These are phyloP conservation scores for Trichophyton equinum DNA, from an alignment of 2,329 filamentous ascomycete genomes.

Conservation along the genomic window DNA sequence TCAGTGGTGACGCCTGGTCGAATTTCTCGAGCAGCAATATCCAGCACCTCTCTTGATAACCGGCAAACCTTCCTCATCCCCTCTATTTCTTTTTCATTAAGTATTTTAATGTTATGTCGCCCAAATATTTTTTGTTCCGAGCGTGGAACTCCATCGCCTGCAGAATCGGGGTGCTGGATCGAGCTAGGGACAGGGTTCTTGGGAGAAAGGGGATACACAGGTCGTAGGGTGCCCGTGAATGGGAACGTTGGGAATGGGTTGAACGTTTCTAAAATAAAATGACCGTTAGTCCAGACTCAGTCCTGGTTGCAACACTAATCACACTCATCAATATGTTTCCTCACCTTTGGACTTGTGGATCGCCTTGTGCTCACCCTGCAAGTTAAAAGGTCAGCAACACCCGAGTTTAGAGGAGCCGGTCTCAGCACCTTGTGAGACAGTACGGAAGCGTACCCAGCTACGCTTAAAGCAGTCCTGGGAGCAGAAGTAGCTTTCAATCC, in stretches of 20 bases:
- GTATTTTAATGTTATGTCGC: constrained; percentile 68
- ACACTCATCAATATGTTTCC: constrained; percentile 15
- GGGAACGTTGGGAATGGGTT: constrained; percentile 85
- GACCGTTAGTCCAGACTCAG: constrained; percentile 34
- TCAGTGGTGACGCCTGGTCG: constrained; percentile 93
- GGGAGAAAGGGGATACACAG: constrained; percentile 72
- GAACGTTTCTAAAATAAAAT: constrained; percentile 61
- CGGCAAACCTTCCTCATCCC: constrained; percentile 88
- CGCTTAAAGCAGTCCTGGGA: constrained; percentile 98
- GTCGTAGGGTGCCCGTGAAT: constrained; percentile 69
- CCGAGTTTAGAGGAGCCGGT: background rate
- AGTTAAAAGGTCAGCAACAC: constrained; percentile 4
- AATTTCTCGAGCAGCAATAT: constrained; percentile 71
- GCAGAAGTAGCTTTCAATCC: constrained; percentile 89
- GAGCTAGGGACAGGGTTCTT: constrained; percentile 61
- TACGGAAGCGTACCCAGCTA: constrained; percentile 64
- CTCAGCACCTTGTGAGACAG: constrained; percentile 13
- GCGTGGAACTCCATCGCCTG: constrained; percentile 62
- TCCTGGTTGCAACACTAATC: constrained; percentile 49
- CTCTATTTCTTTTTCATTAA: constrained; percentile 68
- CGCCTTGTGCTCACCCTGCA: constrained; percentile 66
- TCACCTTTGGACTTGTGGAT: constrained; percentile 71
- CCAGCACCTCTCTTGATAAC: constrained; percentile 77
- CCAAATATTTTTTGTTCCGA: constrained; percentile 53
- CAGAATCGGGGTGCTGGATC: constrained; percentile 80